Evolutionary conservation across 2,329 filamentous ascomycete species (phyloP).

Genomic region (Fusarium siculi): DNA sequence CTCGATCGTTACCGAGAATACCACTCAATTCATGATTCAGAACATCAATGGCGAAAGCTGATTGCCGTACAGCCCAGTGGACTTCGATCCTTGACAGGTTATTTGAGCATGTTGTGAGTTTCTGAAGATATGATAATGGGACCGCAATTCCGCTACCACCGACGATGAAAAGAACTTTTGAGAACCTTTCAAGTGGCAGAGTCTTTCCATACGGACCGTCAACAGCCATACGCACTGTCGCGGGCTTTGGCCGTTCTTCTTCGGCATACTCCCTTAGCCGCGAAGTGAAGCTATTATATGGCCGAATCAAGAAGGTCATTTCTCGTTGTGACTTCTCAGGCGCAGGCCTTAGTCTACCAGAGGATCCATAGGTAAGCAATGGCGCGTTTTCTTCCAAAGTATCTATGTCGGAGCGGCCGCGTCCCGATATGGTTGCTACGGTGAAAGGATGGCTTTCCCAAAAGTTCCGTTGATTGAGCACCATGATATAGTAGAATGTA

Average conservation of each 20-base stretch:
- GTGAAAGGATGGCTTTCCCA: constrained; percentile 65
- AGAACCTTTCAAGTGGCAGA: background rate
- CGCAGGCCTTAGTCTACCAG: background rate
- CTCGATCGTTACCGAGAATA: background rate
- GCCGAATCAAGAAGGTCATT: constrained; percentile 57
- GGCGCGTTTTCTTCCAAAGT: background rate
- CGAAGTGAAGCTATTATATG: constrained; percentile 57
- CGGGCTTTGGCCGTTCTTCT: background rate
- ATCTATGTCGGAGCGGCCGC: background rate
- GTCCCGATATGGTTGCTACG: constrained; percentile 47
- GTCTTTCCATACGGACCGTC: constrained; percentile 11
- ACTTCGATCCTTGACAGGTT: background rate
- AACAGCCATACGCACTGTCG: background rate
- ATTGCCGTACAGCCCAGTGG: constrained; percentile 16
- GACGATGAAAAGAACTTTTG: constrained; percentile 6
- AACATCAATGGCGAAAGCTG: background rate
- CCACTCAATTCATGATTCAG: background rate
- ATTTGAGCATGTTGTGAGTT: fast-evolving
- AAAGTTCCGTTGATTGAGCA: constrained; percentile 49
- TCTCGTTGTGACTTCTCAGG: background rate
- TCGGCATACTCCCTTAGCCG: background rate
- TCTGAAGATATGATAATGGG: background rate
- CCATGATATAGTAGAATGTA: constrained; percentile 58
- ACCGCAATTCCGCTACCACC: constrained; percentile 15
- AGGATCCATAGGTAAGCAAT: background rate